These are phyloP conservation scores for Neostapfia colusana DNA, from an alignment of 176 grass and related monocot species.

Conservation along the genomic window DNA sequence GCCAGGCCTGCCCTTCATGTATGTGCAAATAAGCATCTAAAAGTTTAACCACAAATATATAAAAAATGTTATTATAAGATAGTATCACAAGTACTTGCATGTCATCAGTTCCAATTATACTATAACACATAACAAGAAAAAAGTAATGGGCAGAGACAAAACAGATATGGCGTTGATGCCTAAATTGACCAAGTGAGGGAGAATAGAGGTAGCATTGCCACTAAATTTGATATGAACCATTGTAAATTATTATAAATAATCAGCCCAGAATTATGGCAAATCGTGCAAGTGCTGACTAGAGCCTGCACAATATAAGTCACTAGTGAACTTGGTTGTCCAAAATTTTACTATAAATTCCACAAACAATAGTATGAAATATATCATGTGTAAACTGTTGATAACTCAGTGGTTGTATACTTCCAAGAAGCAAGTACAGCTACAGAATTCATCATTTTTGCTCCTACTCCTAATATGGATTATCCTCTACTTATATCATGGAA, in stretches of 20 bases:
- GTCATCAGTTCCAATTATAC: neutral
- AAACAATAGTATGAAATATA: neutral
- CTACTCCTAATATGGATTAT: conserved; percentile 5
- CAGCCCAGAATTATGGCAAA: neutral
- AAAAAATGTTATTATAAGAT: neutral
- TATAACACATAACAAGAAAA: neutral
- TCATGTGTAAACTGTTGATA: conserved; percentile 9
- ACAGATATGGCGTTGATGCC: neutral
- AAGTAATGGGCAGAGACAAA: neutral
- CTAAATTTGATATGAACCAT: conserved; percentile 11
- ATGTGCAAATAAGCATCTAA: neutral
- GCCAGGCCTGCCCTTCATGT: no score
- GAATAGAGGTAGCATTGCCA: neutral
- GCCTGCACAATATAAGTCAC: neutral
- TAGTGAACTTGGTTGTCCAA: neutral
- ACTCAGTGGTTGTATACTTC: neutral
- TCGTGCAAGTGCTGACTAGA: neutral
- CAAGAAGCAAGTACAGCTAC: conserved; percentile 13
- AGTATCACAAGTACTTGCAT: neutral
- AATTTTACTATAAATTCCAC: neutral
- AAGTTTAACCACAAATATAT: neutral
- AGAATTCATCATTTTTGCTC: conserved; percentile 1
- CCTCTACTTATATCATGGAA: conserved; percentile 10
- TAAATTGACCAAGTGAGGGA: neutral
- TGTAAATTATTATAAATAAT: conserved; percentile 21